Evolutionary conservation across 164 flowering plant genomes (phyloP).

Genomic region (Vitis riparia): DNA sequence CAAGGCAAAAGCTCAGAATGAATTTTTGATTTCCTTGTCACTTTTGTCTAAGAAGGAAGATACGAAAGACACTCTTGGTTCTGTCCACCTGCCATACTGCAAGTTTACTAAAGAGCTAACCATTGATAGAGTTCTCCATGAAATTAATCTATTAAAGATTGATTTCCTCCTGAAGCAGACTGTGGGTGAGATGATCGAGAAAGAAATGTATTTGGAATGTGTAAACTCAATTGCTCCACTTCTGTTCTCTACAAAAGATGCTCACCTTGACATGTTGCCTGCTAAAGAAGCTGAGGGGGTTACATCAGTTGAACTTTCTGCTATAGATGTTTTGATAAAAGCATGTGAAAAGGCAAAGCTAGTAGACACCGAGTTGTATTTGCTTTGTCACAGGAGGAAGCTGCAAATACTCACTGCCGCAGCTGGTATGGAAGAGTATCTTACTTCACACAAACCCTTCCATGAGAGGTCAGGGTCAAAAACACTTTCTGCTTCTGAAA

Average conservation of each 20-base stretch:
- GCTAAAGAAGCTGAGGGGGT: constrained; percentile 39
- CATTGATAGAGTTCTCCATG: constrained; percentile 59
- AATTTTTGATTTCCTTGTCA: constrained; percentile 56
- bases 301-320: constrained; percentile 62
- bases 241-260: constrained; percentile 54
- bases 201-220: constrained; percentile 68
- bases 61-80: constrained; percentile 25
- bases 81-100: constrained; percentile 60
- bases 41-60: constrained; percentile 46
- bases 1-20: constrained; percentile 66
- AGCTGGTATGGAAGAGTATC: constrained; percentile 58
- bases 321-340: constrained; percentile 64
- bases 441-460: constrained; percentile 27
- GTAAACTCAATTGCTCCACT: constrained; percentile 70
- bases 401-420: constrained; percentile 61
- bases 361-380: constrained; percentile 47
- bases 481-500: constrained; percentile 31
- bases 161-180: constrained; percentile 56
- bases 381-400: constrained; percentile 69
- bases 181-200: constrained; percentile 60
- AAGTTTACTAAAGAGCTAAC: constrained; percentile 57
- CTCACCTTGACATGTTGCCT: constrained; percentile 39
- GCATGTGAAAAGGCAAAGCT: constrained; percentile 68
- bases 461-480: constrained; percentile 24
- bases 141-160: constrained; percentile 65